These are phyloP conservation scores for Veloboletus limbatus DNA, from an alignment of 1,284 basidiomycete species.

Conservation along the genomic window DNA sequence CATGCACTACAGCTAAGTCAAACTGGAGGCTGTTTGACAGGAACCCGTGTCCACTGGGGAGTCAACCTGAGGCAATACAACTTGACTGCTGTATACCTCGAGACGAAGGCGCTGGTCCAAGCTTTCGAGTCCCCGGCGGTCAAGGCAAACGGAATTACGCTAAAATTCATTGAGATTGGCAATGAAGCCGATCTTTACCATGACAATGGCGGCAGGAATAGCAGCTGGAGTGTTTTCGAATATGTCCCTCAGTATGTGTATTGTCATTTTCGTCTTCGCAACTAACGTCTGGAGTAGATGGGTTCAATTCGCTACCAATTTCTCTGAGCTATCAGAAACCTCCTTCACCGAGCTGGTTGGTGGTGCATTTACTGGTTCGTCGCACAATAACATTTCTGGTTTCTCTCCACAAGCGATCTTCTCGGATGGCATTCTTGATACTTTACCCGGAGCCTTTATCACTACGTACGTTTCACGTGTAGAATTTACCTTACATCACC, in stretches of 20 bases:
- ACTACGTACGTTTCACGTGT: constrained; percentile 21
- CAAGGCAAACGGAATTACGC: constrained; percentile 42
- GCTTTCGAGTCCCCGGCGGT: constrained; percentile 49
- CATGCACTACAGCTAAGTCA: not conserved
- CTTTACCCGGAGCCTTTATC: constrained; percentile 40
- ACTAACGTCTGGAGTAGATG: constrained; percentile 28
- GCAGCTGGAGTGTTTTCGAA: constrained; percentile 44
- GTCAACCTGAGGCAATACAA: constrained; percentile 61
- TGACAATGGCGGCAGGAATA: constrained; percentile 46
- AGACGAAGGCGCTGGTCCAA: constrained; percentile 52
- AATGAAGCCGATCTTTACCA: constrained; percentile 64
- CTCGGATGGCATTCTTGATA: constrained; percentile 40
- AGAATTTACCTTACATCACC: not conserved
- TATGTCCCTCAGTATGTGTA: constrained; percentile 53
- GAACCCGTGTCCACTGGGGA: constrained; percentile 67
- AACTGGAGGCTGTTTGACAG: constrained; percentile 24
- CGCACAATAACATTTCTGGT: constrained; percentile 38
- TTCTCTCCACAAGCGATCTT: constrained; percentile 60
- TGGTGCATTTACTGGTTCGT: constrained; percentile 51
- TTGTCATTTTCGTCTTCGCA: not conserved
- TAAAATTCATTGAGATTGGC: constrained; percentile 60
- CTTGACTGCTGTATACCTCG: constrained; percentile 54
- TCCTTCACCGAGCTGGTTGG: constrained; percentile 49
- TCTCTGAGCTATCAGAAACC: constrained; percentile 22
- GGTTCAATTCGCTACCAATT: constrained; percentile 33